Evolutionary conservation across 108 stramenopile genomes (phyloP).

Genomic region (Aurantiochytrium sp.): DNA sequence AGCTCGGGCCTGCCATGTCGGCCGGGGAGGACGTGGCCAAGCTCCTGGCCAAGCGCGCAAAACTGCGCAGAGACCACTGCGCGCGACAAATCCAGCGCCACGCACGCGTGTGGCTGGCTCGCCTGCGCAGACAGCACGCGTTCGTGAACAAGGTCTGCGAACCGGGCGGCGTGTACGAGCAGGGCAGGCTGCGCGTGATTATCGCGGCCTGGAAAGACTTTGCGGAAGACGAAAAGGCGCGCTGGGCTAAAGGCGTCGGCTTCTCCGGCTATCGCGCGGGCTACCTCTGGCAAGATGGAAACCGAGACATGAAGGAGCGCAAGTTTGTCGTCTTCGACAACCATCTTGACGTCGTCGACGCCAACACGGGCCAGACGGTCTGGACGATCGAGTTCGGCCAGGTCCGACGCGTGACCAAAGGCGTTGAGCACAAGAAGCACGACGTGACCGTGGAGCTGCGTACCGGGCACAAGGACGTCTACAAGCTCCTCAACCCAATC

Average conservation of each 20-base stretch:
- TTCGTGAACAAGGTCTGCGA: background rate
- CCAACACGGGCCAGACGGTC: background rate
- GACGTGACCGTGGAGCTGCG: background rate
- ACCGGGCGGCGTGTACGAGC: background rate
- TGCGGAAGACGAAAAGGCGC: background rate
- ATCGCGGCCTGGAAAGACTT: background rate
- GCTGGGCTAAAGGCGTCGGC: background rate
- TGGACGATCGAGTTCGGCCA: background rate
- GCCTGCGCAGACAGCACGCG: background rate
- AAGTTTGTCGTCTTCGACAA: background rate
- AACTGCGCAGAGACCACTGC: background rate
- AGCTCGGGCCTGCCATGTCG: too few species aligned
- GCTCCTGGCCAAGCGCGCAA: background rate
- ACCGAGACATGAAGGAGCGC: background rate
- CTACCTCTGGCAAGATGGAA: background rate
- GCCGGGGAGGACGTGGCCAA: background rate
- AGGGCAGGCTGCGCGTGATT: background rate
- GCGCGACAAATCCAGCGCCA: background rate
- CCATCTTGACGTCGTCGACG: background rate
- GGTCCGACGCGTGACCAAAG: background rate
- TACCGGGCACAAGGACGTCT: background rate
- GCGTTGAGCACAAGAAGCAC: background rate
- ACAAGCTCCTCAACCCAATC: background rate
- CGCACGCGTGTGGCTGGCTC: background rate
- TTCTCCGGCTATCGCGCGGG: background rate